Evolutionary conservation across 257 asterid genomes (phyloP), one percentile per base, ranked within the genome.

Genomic region (Solanum chilense): DNA sequence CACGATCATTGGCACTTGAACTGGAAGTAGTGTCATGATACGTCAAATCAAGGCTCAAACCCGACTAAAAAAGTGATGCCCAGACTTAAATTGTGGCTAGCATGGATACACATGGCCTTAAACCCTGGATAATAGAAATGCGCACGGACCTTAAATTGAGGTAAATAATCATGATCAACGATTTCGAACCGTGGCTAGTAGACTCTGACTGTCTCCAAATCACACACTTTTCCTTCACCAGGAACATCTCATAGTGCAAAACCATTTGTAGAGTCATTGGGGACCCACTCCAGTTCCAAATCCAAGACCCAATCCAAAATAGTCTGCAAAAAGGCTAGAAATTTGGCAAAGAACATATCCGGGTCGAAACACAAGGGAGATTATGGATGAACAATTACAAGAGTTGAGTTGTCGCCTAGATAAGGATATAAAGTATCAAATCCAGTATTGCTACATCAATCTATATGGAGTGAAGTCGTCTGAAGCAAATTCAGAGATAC

Each of bases 381-480:
- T 18, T 8, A 52, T 52, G 62, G 9, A 52, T 52, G 10, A 52
- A 52, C 1, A 18, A 3, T 52, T 52, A 0, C 62, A 18, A 52
- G 62, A 52, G n/a, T 1, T 52, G 10, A 52, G 62, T 52, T 52
- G 4, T 52, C 10, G 3, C 4, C 1, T 52, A 52, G 8, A 52
- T 52, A 52, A 52, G 23, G n/a, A 52, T 52, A 16, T 23, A 52
- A 6, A 52, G 10, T 52, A 16, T 16, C n/a, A 16, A 6, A 52
- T 52, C 62, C 62, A 52, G 1, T 23, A 16, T 7, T 52, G 62
- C 3, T 52, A 52, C 18, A 52, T 52, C 62, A 52, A 52, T 6
- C 62, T 52, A 52, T 0, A 52, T 1, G 1, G 4, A 52, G 8
- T 23, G 2, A 52, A 16, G 62, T 0, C 62, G 0, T 6, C 1